These are phyloP conservation scores for Fusarium sp. DNA, from an alignment of 2,329 filamentous ascomycete species.

Conservation along the genomic window DNA sequence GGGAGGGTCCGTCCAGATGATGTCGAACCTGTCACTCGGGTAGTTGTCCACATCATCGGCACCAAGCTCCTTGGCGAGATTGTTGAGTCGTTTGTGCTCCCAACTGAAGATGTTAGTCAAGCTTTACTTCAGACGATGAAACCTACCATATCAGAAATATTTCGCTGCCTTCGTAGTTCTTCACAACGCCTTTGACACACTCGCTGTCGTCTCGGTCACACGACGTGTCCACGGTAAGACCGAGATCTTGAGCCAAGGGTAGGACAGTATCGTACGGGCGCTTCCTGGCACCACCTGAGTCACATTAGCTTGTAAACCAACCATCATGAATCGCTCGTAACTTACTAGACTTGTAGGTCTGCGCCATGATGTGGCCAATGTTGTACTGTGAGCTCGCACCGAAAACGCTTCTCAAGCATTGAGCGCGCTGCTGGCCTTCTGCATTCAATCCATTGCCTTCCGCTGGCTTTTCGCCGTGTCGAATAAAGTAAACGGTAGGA, in stretches of 20 bases:
- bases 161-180: slow-evolving; percentile 60
- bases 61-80: slow-evolving; percentile 65
- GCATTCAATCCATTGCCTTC: slow-evolving; percentile 62
- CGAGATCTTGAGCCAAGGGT: slow-evolving; percentile 67
- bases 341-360: slow-evolving; percentile 62
- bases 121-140: too few species aligned
- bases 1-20: slow-evolving; percentile 69
- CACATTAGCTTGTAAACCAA: too few species aligned
- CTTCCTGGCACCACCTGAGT: slow-evolving; percentile 61
- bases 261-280: slow-evolving; percentile 69
- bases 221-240: slow-evolving; percentile 64
- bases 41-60: slow-evolving; percentile 62
- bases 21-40: slow-evolving; percentile 61
- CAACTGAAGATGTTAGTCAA: slow-evolving; percentile 55
- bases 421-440: slow-evolving; percentile 65
- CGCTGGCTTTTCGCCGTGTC: slow-evolving; percentile 73
- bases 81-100: slow-evolving; percentile 66
- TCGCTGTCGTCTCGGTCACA: slow-evolving; percentile 67
- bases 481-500: slow-evolving; percentile 71
- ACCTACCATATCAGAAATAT: slow-evolving; percentile 67
- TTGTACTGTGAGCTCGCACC: slow-evolving; percentile 63
- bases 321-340: not conserved
- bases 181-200: slow-evolving; percentile 65
- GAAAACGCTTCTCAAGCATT: slow-evolving; percentile 70
- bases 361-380: slow-evolving; percentile 70